phyloP scores from a whole-genome alignment of 768 basidiomycete species.

The Pleurotus eryngii region DNA sequence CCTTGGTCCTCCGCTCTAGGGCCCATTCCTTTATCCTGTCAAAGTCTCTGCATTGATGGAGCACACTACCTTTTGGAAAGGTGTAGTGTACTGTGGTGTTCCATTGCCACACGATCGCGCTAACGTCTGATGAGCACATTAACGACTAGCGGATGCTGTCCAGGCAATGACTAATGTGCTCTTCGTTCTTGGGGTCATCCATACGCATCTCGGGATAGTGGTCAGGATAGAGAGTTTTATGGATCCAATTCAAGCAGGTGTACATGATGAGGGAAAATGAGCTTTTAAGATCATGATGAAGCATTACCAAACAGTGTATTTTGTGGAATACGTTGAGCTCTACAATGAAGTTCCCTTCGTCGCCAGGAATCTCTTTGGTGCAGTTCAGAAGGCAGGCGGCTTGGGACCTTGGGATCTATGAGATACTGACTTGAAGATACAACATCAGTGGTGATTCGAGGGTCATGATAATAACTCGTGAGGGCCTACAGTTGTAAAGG shows the following conservation, averaged over 20 bases:
- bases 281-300: constrained; percentile 3
- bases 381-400: constrained; percentile 18
- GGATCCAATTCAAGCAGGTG: constrained; percentile 15
- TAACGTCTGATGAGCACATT: constrained; percentile 18
- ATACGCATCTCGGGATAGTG: constrained; percentile 14
- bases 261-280: too few species aligned
- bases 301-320: constrained; percentile 24
- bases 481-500: constrained; percentile 15
- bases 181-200: not conserved
- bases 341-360: constrained; percentile 18
- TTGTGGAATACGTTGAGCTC: constrained; percentile 24
- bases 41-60: constrained; percentile 17
- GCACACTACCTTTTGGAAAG: not conserved
- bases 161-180: constrained; percentile 19
- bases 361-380: constrained; percentile 17
- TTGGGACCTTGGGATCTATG: constrained; percentile 15
- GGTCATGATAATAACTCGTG: not conserved
- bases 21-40: constrained; percentile 18
- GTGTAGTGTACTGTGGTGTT: not conserved
- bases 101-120: constrained; percentile 21
- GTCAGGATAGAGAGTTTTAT: constrained; percentile 11
- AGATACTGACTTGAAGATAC: constrained; percentile 8
- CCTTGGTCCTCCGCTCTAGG: constrained; percentile 2
- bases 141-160: constrained; percentile 18
- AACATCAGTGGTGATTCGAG: not conserved